These are phyloP conservation scores for Paraurostyla sp. DNA, from an alignment of 73 alveolate genomes.

Conservation along the genomic window DNA sequence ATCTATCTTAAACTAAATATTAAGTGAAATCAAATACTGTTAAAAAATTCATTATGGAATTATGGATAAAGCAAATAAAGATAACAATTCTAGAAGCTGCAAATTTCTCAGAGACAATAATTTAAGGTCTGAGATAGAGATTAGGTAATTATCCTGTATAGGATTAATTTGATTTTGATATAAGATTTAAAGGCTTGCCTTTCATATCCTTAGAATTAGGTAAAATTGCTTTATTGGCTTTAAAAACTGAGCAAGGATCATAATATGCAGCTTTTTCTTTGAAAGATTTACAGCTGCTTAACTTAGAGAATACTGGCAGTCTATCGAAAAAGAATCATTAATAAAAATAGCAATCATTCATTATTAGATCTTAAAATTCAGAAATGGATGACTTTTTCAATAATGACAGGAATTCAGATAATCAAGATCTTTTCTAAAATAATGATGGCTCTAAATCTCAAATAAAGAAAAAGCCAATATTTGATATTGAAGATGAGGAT, in stretches of 20 bases:
- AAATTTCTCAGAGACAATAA: neutral
- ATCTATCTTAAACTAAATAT: neutral
- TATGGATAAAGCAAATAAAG: conserved; percentile 18
- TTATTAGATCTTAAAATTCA: conserved; percentile 6
- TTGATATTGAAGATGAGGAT: conserved; percentile 48
- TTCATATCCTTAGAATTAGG: conserved; percentile 1
- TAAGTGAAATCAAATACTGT: neutral
- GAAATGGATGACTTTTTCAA: too few relatives aligned
- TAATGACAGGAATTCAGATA: too few relatives aligned
- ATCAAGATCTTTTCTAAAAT: neutral
- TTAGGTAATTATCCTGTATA: neutral
- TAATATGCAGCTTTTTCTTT: neutral
- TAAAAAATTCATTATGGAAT: neutral
- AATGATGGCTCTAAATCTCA: neutral
- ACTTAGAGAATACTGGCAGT: neutral
- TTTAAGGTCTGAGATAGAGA: neutral
- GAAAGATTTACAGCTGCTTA: neutral
- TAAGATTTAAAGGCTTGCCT: conserved; percentile 17
- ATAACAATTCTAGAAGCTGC: neutral
- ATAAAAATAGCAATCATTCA: neutral
- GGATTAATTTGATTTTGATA: conserved; percentile 7
- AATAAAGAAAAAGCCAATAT: neutral
- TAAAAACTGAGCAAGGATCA: neutral
- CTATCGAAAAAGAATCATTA: conserved; percentile 3
- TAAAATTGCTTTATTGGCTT: neutral